A percentile compares a stretch with the other conserved stretches of the same genome.
Evolutionary conservation across 345 rosid species (phyloP).

Genomic region (Populus deltoides): DNA sequence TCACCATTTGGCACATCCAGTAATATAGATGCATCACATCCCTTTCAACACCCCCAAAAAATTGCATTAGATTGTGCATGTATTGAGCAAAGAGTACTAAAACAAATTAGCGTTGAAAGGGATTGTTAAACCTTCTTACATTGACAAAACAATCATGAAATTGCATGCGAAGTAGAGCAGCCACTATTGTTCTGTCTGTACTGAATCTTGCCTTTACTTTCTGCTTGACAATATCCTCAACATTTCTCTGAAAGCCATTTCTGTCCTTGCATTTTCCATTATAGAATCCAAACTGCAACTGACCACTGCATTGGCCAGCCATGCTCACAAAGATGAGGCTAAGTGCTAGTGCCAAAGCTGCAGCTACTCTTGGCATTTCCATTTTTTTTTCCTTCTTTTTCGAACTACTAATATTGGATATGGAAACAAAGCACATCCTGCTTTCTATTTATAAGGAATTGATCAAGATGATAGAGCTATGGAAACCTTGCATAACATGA

Average conservation of each 20-base stretch:
- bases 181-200: conserved; percentile 25
- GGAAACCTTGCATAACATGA: background rate
- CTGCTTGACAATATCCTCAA: conserved; percentile 35
- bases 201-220: conserved; percentile 7
- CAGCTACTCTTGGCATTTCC: conserved; percentile 24
- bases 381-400: background rate
- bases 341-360: conserved; percentile 21
- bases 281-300: conserved; percentile 35
- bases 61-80: too few relatives aligned
- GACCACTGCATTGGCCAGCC: conserved; percentile 31
- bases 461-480: background rate
- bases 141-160: conserved; percentile 53
- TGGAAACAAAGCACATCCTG: background rate
- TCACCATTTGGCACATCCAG: conserved; percentile 34
- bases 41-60: conserved; percentile 13
- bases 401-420: background rate
- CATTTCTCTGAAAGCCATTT: conserved; percentile 1
- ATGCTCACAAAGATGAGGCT: conserved; percentile 32
- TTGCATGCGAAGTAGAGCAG: conserved; percentile 49
- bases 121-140: conserved; percentile 14
- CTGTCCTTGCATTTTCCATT: conserved; percentile 19
- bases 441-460: background rate
- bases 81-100: background rate
- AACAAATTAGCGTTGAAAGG: background rate
- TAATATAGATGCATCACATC: conserved; percentile 49